A percentile compares a stretch with the other conserved stretches of the same genome.
Conservation (phyloP, 148 eudicot species). For the Fagopyrum homotropicum region DNA sequence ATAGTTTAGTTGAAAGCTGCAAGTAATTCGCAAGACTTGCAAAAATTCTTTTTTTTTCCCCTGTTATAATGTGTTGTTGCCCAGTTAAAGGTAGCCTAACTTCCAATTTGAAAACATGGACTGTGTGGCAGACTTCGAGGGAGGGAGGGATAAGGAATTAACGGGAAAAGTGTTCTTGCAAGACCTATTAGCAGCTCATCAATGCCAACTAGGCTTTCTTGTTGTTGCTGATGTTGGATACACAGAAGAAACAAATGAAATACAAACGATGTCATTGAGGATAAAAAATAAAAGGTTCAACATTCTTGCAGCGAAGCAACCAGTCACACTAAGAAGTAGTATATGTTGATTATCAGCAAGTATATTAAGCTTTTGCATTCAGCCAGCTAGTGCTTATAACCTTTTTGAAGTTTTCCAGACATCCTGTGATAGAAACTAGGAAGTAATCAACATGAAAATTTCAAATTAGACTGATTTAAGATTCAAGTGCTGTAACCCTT, state of each 20-base stretch:
- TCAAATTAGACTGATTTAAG: no score
- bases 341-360: background rate
- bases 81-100: background rate
- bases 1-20: background rate
- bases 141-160: background rate
- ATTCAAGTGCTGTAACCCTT: no score
- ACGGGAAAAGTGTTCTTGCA: no score
- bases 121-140: background rate
- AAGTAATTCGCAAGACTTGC: background rate
- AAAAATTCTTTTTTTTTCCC: background rate
- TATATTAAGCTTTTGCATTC: background rate
- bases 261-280: background rate
- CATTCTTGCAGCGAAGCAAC: background rate
- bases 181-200: background rate
- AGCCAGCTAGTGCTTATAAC: background rate
- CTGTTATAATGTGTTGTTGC: background rate
- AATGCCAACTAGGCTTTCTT: background rate
- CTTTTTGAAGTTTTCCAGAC: background rate
- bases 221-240: constrained; percentile 1
- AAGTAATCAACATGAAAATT: no score
- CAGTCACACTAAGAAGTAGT: background rate
- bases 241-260: background rate
- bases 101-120: background rate
- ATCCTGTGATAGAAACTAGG: no score
- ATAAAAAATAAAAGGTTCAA: background rate